Base-by-base conservation (phyloP, 1,284 basidiomycete genomes). In the Puccinia coronata region DNA sequence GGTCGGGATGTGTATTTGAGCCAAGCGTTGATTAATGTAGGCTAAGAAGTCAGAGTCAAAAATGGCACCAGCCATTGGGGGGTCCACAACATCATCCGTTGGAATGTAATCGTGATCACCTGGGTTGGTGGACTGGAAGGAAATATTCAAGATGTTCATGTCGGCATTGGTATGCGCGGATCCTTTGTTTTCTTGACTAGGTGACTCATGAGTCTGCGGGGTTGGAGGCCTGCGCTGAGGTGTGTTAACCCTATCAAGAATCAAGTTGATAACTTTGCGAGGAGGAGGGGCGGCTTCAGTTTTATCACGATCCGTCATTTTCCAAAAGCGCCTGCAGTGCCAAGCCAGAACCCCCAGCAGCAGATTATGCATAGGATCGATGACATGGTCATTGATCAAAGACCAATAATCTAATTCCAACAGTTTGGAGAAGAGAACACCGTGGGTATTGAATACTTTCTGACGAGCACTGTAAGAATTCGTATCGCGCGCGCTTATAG, bases 351-450 rank as follows among this genome's bases (percentile, higher is more conserved):
- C 31, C n/a, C 76, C 65, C n/a, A 79, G 39, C 0, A 79, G 34
- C 9, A 70, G 51, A 49, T 70, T 79, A 25, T 79, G 76, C 47
- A 70, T 70, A 28, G 63, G 51, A 70, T 79, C 76, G 49, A 70
- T 31, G 25, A 79, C 51, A 23, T 79, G 76, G 39, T 57, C 34
- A 3, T 59, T 28, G 23, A 69, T 69, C 11, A 70, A 12, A 39
- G 47, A 51, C 76, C 76, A 79, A 63, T 70, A 79, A 18, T 69
- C 63, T 9, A 79, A 23, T 28, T 79, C 36, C 14, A 28, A 53
- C 8, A 79, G 49, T 16, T 57, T 51, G 28, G 61, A 79, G 23
- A 25, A 79, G 3, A 63, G 4, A 16, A 79, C 31, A 12, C 65
- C 76, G 20, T 79, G 18, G n/a, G n/a, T 53, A 1, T 39, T 55